These are phyloP conservation scores for Quillaja saponaria DNA, from an alignment of 306 rosid genomes.

Conservation along the genomic window DNA sequence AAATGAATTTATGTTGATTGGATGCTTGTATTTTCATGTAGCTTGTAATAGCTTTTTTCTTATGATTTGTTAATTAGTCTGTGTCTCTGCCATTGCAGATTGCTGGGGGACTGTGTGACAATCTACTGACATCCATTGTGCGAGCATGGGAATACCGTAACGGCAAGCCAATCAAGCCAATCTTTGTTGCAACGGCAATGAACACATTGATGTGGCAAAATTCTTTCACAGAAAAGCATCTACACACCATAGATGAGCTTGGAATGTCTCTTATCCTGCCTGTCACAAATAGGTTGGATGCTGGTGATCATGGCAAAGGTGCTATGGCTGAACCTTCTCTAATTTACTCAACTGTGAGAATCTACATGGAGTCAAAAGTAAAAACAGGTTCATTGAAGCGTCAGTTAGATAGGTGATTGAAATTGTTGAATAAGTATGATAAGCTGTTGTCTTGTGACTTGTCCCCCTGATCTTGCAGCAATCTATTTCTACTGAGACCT, in stretches of 20 bases:
- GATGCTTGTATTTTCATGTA: background rate
- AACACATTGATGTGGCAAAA: constrained; percentile 69
- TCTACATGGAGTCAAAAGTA: constrained; percentile 64
- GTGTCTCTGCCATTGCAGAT: constrained; percentile 48
- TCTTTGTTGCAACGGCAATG: constrained; percentile 89
- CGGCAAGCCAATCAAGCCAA: too few relatives aligned
- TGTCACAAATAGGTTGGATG: constrained; percentile 68
- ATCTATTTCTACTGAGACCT: too few relatives aligned
- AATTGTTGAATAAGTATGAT: too few relatives aligned
- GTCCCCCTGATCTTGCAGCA: too few relatives aligned
- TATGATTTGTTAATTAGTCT: too few relatives aligned
- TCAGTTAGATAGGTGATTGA: too few relatives aligned
- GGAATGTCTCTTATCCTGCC: constrained; percentile 75
- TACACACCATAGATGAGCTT: constrained; percentile 59
- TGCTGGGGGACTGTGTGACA: constrained; percentile 80
- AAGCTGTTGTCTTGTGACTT: too few relatives aligned
- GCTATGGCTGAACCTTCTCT: constrained; percentile 96
- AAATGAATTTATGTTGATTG: background rate
- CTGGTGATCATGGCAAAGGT: constrained; percentile 90
- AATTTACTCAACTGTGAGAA: constrained; percentile 82
- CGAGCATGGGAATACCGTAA: constrained; percentile 87
- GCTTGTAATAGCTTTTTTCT: too few relatives aligned
- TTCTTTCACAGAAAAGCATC: constrained; percentile 70
- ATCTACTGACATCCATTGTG: constrained; percentile 70
- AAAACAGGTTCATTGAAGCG: constrained; percentile 33